phyloP scores from a whole-genome alignment of 2,329 filamentous ascomycete genomes.

The Epichloe glyceriae region DNA sequence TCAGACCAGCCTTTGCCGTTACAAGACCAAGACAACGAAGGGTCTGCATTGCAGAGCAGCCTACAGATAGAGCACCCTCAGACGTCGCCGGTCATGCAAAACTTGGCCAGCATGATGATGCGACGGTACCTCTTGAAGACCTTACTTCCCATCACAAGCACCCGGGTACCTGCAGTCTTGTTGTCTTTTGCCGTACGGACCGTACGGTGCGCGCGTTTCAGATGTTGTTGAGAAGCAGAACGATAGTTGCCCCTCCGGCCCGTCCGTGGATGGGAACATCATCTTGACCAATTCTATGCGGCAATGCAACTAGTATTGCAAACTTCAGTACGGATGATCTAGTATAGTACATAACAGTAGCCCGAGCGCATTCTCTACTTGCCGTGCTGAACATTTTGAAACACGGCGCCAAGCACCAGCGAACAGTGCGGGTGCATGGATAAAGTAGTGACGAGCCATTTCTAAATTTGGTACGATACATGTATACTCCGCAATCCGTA shows the following conservation, averaged over 20 bases:
- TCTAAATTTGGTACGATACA: no score
- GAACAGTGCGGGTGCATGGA: not conserved
- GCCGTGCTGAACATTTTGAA: not conserved
- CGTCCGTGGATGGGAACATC: not conserved
- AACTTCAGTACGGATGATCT: no score
- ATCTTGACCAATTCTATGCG: not conserved
- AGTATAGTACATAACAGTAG: no score
- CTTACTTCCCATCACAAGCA: not conserved
- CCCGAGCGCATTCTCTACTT: not conserved
- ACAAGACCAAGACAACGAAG: not conserved
- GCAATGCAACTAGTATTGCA: no score
- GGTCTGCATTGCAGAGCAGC: no score
- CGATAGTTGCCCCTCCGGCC: not conserved
- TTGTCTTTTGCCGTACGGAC: not conserved
- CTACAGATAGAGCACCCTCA: no score
- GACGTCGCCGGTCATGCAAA: no score
- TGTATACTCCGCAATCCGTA: no score
- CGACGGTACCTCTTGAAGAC: not conserved
- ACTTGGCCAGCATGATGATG: not conserved
- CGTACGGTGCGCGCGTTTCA: not conserved
- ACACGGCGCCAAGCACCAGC: conserved; percentile 1
- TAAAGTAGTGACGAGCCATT: no score
- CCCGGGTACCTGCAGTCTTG: not conserved
- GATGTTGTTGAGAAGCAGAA: not conserved
- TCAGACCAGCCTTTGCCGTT: not conserved